Percentiles rank a stretch among this genome's conserved stretches.
phyloP scores from a whole-genome alignment of 257 asterid genomes.

The Plectranthus barbatus region DNA sequence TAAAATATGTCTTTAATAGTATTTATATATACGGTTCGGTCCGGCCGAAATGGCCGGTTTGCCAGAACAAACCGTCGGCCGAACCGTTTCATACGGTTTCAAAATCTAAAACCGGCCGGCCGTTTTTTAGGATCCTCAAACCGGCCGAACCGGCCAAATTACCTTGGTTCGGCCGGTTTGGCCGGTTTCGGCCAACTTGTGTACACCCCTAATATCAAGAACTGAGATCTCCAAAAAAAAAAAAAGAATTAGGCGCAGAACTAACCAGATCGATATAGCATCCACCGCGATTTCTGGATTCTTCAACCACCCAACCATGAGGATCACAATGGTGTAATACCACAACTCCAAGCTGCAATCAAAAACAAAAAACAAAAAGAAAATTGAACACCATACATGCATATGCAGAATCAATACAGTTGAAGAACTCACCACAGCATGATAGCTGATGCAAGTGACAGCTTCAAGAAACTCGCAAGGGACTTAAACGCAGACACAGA shows the following conservation, averaged over 20 bases:
- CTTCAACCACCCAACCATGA: constrained; percentile 75
- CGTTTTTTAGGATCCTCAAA: no score
- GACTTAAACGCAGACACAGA: constrained; percentile 57
- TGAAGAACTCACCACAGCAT: constrained; percentile 64
- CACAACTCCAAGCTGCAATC: constrained; percentile 72
- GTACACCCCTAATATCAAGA: no score
- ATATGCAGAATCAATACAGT: background rate
- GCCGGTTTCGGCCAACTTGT: no score
- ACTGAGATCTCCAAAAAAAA: no score
- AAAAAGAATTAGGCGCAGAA: background rate
- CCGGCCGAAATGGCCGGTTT: no score
- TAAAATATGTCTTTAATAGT: no score
- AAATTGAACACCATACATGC: background rate
- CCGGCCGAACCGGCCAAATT: no score
- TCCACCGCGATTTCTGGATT: constrained; percentile 73
- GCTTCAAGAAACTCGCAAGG: constrained; percentile 48
- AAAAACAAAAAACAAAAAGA: background rate
- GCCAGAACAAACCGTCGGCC: no score
- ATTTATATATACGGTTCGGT: no score
- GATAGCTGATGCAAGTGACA: constrained; percentile 79
- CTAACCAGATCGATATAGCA: constrained; percentile 78
- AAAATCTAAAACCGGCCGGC: no score
- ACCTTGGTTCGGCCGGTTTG: no score
- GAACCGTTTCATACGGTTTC: no score
- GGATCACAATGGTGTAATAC: constrained; percentile 63